These are phyloP conservation scores for Myxozyma geophila DNA, from an alignment of 805 yeast genomes.

Conservation along the genomic window DNA sequence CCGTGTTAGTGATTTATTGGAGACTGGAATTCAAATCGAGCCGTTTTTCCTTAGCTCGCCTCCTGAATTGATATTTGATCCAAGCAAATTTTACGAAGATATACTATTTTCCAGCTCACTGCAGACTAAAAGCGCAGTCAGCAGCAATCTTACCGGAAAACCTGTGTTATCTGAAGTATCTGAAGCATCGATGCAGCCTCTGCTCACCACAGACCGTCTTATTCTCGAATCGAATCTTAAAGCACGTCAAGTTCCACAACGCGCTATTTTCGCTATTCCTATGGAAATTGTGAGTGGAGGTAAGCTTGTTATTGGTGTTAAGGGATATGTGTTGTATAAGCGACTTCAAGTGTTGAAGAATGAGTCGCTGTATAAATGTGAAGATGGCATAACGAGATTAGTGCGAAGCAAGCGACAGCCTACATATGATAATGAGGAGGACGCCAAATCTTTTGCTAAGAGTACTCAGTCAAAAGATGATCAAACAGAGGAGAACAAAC, in stretches of 20 bases:
- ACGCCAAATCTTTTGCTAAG: neutral
- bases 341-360: constrained; percentile 59
- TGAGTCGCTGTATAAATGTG: constrained; percentile 51
- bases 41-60: constrained; percentile 63
- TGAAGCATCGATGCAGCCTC: constrained; percentile 30
- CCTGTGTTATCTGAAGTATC: neutral
- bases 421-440: neutral
- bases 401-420: constrained; percentile 10
- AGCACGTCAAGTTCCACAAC: constrained; percentile 62
- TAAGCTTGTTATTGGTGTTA: constrained; percentile 63
- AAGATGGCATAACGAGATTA: constrained; percentile 14
- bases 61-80: constrained; percentile 49
- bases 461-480: neutral
- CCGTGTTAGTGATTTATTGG: constrained; percentile 63
- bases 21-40: constrained; percentile 56
- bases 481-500: constrained; percentile 18
- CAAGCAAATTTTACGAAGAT: constrained; percentile 57
- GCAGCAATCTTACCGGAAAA: neutral
- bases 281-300: constrained; percentile 56
- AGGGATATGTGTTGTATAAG: constrained; percentile 68
- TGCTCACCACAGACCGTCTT: constrained; percentile 32
- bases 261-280: constrained; percentile 59
- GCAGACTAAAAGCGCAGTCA: neutral
- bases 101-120: constrained; percentile 26
- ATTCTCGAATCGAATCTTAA: constrained; percentile 51